Percentiles rank a stretch among this genome's conserved stretches.
Conservation (phyloP, 768 basidiomycete species). For the Clitopilus passeckerianus region DNA sequence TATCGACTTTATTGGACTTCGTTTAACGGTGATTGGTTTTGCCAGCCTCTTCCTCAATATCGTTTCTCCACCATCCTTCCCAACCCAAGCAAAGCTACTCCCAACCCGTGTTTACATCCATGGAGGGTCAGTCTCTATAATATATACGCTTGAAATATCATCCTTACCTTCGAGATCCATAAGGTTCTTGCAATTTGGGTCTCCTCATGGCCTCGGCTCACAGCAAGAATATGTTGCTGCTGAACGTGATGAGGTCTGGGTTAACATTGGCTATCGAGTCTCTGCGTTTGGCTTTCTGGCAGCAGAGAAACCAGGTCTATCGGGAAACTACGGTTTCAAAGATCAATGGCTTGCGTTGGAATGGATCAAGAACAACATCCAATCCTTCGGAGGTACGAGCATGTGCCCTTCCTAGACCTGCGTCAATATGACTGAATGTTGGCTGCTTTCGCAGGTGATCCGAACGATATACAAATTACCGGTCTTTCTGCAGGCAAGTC, state of each 20-base stretch:
- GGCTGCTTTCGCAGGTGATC: conserved; percentile 45
- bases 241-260: conserved; percentile 63
- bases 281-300: conserved; percentile 78
- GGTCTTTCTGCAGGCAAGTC: conserved; percentile 68
- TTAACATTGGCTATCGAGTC: conserved; percentile 74
- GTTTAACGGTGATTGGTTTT: neutral
- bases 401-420: neutral
- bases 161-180: neutral
- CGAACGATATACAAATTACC: conserved; percentile 52
- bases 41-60: conserved; percentile 65
- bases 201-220: conserved; percentile 53
- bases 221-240: conserved; percentile 68
- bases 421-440: no score
- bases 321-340: conserved; percentile 81
- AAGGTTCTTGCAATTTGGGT: conserved; percentile 77
- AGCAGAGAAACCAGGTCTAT: conserved; percentile 51
- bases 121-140: conserved; percentile 47
- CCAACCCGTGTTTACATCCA: conserved; percentile 77
- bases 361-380: conserved; percentile 69
- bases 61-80: conserved; percentile 50
- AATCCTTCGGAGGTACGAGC: conserved; percentile 61
- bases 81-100: conserved; percentile 30
- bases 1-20: neutral
- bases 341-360: conserved; percentile 77
- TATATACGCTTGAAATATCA: neutral